These are phyloP conservation scores for Boletus sensibilis DNA, from an alignment of 768 basidiomycete species.

Conservation along the genomic window DNA sequence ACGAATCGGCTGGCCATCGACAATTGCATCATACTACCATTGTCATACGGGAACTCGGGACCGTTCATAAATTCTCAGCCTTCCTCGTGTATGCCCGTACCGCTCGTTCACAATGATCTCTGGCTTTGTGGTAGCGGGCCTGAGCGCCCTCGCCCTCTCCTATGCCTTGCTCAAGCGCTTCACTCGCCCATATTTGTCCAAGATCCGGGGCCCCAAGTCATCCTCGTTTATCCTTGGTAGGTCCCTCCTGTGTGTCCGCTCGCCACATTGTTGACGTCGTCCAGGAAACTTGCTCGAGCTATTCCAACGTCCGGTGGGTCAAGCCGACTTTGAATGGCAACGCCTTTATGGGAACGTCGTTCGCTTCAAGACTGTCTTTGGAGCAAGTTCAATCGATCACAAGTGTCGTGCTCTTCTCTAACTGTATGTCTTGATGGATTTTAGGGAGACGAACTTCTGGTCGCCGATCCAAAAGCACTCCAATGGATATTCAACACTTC, in stretches of 20 bases:
- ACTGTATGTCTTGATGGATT: constrained; percentile 6
- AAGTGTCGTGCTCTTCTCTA: background rate
- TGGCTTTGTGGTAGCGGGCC: background rate
- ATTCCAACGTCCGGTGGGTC: constrained; percentile 27
- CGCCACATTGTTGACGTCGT: constrained; percentile 22
- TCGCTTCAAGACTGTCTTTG: constrained; percentile 28
- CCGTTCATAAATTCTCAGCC: background rate
- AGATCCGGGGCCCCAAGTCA: constrained; percentile 20
- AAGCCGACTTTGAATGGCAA: constrained; percentile 33
- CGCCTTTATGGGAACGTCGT: constrained; percentile 29
- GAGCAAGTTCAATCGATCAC: constrained; percentile 14
- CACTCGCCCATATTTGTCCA: constrained; percentile 11
- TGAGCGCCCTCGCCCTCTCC: constrained; percentile 9
- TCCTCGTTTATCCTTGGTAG: constrained; percentile 24
- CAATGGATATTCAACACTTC: constrained; percentile 41
- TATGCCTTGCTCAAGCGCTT: background rate
- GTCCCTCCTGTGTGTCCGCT: background rate
- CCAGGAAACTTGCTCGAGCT: constrained; percentile 32
- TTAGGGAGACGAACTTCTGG: constrained; percentile 45
- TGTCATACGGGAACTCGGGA: constrained; percentile 6
- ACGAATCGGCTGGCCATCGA: background rate
- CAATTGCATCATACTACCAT: background rate
- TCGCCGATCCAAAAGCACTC: constrained; percentile 49
- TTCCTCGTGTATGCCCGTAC: background rate
- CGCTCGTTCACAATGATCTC: constrained; percentile 10